Percentiles rank a stretch among this genome's conserved stretches.
phyloP scores from a whole-genome alignment of 352 stramenopile genomes.

The Globisporangium yorkense region DNA sequence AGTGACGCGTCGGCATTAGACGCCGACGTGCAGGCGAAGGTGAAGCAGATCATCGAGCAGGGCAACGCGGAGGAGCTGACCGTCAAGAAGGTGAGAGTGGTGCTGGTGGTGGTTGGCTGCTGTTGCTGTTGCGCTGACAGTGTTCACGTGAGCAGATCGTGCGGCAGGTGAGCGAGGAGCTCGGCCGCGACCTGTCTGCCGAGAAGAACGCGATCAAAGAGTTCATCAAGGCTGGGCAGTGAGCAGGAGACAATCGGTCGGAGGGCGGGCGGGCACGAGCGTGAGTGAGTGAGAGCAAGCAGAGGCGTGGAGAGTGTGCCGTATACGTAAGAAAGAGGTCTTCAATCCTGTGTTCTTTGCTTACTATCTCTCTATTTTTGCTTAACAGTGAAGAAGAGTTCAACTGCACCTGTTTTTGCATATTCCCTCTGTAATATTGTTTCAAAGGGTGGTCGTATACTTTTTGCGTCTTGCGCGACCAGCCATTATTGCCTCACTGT shows the following conservation, averaged over 20 bases:
- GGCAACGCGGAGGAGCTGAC: constrained; percentile 75
- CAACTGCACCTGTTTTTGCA: neutral
- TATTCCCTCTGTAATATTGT: neutral
- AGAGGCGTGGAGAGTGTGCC: neutral
- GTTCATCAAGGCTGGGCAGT: constrained; percentile 47
- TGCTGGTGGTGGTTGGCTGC: too few relatives aligned
- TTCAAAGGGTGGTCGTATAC: constrained; percentile 12
- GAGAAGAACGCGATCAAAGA: constrained; percentile 81
- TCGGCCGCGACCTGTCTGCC: constrained; percentile 58
- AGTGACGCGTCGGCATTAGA: constrained; percentile 21
- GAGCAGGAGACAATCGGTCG: neutral
- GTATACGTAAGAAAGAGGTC: too few relatives aligned
- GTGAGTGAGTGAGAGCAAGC: neutral
- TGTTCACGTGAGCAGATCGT: constrained; percentile 39
- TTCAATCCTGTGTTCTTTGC: neutral
- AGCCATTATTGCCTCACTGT: constrained; percentile 42
- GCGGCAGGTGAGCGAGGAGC: constrained; percentile 54
- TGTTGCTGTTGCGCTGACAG: neutral
- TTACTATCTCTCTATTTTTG: neutral
- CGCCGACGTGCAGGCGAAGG: constrained; percentile 48
- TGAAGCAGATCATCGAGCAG: constrained; percentile 74
- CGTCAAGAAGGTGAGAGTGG: constrained; percentile 61
- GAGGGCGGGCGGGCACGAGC: neutral
- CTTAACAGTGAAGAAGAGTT: too few relatives aligned
- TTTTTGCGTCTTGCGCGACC: constrained; percentile 11